Evolutionary conservation across 352 stramenopile genomes (phyloP), one percentile per base, ranked within the genome.

Genomic region (Phytopythium cucurbitacearum): DNA sequence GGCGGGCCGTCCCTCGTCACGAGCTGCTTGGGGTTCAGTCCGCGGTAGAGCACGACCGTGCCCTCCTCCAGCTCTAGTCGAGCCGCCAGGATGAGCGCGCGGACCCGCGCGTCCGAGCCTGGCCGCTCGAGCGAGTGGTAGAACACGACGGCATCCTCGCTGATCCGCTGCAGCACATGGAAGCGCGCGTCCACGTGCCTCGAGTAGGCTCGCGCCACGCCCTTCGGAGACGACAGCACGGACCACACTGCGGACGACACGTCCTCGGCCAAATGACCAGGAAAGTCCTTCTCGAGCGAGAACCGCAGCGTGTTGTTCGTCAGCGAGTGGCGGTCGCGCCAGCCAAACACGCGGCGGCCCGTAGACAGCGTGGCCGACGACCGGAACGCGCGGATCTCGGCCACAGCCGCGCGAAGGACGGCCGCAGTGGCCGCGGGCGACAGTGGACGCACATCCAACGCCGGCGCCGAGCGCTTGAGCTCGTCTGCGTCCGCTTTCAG

Each of bases 111-210:
- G 55, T 89, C 79, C 4, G 53, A 65, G 21, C 68, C 61, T 7
- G 72, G 60, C 21, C 73, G 70, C 59, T 90, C 74, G 15, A 87
- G 65, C 13, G 79, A 87, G 60, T 87, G 80, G 64, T 87, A 86
- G 54, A 82, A 86, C 5, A 90, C 67, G 16, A 90, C 68, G 3
- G 74, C 62, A 47, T 87, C 65, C 12, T 79, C 70, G 48, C 71
- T 67, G 13, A 90, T 53, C 28, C 69, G 72, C 64, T 90, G 79
- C 39, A 84, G 69, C 34, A 85, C 64, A 53, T 87, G 72, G 55
- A 87, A 90, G 32, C 74, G 65, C 41, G 80, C 68, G 16, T 85
- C 66, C 5, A 85, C 55, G 48, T 73, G 65, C 0, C 67, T 53
- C 48, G 79, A 76, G 51, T 80, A 83, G 60, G 77, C 73, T 36